These are phyloP conservation scores for Penicillium sp. DNA, from an alignment of 2,329 filamentous ascomycete genomes.

Conservation along the genomic window DNA sequence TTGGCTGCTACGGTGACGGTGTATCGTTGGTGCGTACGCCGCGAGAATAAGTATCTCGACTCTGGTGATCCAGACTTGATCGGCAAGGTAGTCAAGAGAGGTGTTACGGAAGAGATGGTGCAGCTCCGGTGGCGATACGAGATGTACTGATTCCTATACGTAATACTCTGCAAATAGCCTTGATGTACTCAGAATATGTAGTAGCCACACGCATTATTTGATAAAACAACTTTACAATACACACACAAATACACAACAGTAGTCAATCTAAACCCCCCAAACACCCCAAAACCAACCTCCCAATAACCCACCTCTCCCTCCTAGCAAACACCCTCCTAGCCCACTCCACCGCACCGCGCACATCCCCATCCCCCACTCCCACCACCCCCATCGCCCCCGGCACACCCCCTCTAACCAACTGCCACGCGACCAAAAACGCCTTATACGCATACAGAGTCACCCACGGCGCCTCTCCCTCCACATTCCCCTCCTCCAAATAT, in stretches of 20 bases:
- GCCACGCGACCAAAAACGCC: slow-evolving; percentile 37
- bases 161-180: too few relatives aligned
- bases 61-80: slow-evolving; percentile 33
- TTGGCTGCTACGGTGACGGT: slow-evolving; percentile 30
- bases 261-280: too few relatives aligned
- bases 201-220: too few relatives aligned
- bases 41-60: slow-evolving; percentile 35
- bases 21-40: slow-evolving; percentile 33
- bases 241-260: too few relatives aligned
- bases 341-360: slow-evolving; percentile 20
- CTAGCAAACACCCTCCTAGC: slow-evolving; percentile 25
- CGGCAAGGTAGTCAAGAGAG: slow-evolving; percentile 35
- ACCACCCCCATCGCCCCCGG: slow-evolving; percentile 29
- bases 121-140: slow-evolving; percentile 39
- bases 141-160: slow-evolving; percentile 36
- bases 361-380: slow-evolving; percentile 28
- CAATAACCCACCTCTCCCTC: too few relatives aligned
- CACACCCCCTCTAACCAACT: slow-evolving; percentile 27
- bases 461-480: slow-evolving; percentile 33
- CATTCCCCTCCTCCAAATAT: slow-evolving; percentile 25
- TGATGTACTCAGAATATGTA: too few relatives aligned
- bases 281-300: too few relatives aligned
- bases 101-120: slow-evolving; percentile 40
- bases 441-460: slow-evolving; percentile 36
- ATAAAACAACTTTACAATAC: too few relatives aligned